These are phyloP conservation scores for Cerrena zonata DNA, from an alignment of 1,284 basidiomycete species.

Conservation along the genomic window DNA sequence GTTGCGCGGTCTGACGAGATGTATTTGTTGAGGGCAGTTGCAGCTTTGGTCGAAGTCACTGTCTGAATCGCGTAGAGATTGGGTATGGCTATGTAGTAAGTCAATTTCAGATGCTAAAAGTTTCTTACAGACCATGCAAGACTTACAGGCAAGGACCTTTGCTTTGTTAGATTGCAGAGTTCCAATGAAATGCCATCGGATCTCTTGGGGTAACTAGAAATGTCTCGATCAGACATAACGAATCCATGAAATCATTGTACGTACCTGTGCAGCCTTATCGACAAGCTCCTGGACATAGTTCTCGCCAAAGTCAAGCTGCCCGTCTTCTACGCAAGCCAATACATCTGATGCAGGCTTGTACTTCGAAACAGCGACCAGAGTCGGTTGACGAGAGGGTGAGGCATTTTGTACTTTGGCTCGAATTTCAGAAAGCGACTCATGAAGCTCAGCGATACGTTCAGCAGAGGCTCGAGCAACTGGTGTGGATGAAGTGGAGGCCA, in stretches of 20 bases:
- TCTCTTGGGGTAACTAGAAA: constrained; percentile 63
- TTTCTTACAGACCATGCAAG: neutral
- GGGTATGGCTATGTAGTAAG: constrained; percentile 60
- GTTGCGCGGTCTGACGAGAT: constrained; percentile 46
- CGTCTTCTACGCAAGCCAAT: constrained; percentile 71
- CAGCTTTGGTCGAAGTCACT: constrained; percentile 81
- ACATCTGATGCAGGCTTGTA: constrained; percentile 88
- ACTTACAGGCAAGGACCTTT: constrained; percentile 80
- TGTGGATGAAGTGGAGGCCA: constrained; percentile 1
- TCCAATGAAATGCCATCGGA: constrained; percentile 97
- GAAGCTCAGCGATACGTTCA: constrained; percentile 42
- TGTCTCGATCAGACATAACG: neutral
- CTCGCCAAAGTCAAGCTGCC: constrained; percentile 91
- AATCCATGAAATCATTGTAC: constrained; percentile 24
- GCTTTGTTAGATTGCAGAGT: constrained; percentile 93
- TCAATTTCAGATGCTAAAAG: neutral
- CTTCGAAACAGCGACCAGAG: constrained; percentile 89
- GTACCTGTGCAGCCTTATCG: constrained; percentile 77
- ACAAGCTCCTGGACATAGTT: constrained; percentile 95
- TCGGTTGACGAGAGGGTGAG: constrained; percentile 24
- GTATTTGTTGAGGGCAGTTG: constrained; percentile 77
- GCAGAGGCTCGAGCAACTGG: constrained; percentile 6
- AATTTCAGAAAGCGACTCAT: constrained; percentile 46
- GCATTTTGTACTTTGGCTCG: constrained; percentile 40
- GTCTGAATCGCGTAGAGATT: constrained; percentile 90